Percentiles rank a stretch among this genome's conserved stretches.
Evolutionary conservation across 2,329 filamentous ascomycete genomes (phyloP).

Genomic region (Ascochyta koolunga): DNA sequence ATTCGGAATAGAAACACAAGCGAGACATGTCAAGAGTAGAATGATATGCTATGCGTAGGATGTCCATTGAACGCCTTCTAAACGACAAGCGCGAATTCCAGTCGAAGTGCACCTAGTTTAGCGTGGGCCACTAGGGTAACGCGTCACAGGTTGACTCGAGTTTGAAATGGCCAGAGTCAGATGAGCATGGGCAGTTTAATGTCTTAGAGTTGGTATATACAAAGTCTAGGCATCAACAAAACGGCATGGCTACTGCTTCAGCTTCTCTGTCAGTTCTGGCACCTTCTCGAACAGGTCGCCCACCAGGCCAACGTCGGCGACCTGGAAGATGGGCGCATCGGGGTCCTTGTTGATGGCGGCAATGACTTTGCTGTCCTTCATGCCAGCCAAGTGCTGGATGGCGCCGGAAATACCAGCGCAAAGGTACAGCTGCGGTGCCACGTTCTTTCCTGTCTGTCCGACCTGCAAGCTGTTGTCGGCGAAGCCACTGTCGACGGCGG

Average conservation of each 20-base stretch:
- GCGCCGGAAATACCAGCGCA: slow-evolving; percentile 96
- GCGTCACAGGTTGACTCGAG: too few species aligned
- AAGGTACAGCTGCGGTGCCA: slow-evolving; percentile 93
- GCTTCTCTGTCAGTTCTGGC: slow-evolving; percentile 93
- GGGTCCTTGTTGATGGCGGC: slow-evolving; percentile 98
- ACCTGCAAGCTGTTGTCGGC: slow-evolving; percentile 98
- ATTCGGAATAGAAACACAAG: too few species aligned
- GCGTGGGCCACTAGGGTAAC: not conserved
- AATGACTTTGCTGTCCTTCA: slow-evolving; percentile 99
- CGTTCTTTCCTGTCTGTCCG: slow-evolving; percentile 98
- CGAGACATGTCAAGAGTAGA: too few species aligned
- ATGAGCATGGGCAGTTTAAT: too few species aligned
- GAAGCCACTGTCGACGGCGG: slow-evolving; percentile 95
- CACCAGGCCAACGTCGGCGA: slow-evolving; percentile 93
- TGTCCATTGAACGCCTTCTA: too few species aligned
- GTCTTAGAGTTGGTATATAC: slow-evolving; percentile 17
- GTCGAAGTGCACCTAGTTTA: not conserved
- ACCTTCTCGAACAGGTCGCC: slow-evolving; percentile 96
- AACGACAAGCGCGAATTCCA: too few species aligned
- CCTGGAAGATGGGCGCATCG: slow-evolving; percentile 97
- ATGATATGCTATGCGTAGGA: too few species aligned
- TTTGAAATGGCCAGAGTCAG: too few species aligned
- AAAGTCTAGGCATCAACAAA: slow-evolving; percentile 14
- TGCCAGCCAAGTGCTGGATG: slow-evolving; percentile 96
- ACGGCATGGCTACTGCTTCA: slow-evolving; percentile 61